Evolutionary conservation across 2,329 filamentous ascomycete species (phyloP).

Genomic region (Lecanicillium sp.): DNA sequence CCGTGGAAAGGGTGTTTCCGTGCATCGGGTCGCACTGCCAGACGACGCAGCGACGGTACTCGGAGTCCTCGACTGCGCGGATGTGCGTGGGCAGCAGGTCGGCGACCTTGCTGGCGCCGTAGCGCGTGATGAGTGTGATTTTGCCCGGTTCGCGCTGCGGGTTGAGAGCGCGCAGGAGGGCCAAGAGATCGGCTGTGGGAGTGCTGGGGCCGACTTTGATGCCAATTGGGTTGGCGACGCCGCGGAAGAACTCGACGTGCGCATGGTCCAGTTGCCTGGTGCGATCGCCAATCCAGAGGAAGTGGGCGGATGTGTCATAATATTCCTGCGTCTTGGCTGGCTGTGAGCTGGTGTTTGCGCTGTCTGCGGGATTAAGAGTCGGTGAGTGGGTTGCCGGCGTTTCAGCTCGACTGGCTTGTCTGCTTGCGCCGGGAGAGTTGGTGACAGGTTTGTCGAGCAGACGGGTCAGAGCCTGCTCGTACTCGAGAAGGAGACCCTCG

Average conservation of each 20-base stretch:
- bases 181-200: conserved; percentile 63
- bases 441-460: conserved; percentile 55
- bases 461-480: conserved; percentile 82
- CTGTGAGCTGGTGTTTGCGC: conserved; percentile 8
- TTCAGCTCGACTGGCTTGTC: conserved; percentile 31
- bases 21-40: conserved; percentile 99
- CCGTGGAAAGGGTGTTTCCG: conserved; percentile 65
- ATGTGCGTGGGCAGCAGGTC: conserved; percentile 77
- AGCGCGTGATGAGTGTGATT: conserved; percentile 91
- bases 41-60: conserved; percentile 59
- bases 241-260: conserved; percentile 96
- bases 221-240: conserved; percentile 90
- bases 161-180: conserved; percentile 78
- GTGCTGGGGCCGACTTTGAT: conserved; percentile 94
- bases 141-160: conserved; percentile 77
- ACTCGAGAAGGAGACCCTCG: conserved; percentile 88
- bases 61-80: conserved; percentile 74
- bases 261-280: conserved; percentile 88
- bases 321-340: conserved; percentile 47
- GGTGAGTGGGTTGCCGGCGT: conserved; percentile 18
- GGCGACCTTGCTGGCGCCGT: conserved; percentile 72
- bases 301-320: conserved; percentile 93
- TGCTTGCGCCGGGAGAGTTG: conserved; percentile 20
- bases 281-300: conserved; percentile 96
- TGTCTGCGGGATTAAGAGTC: conserved; percentile 9